A percentile compares a stretch with the other conserved stretches of the same genome.
These are phyloP conservation scores for Backusella tarrabulga DNA, from an alignment of 192 early-diverging fungal species.

Conservation along the genomic window DNA sequence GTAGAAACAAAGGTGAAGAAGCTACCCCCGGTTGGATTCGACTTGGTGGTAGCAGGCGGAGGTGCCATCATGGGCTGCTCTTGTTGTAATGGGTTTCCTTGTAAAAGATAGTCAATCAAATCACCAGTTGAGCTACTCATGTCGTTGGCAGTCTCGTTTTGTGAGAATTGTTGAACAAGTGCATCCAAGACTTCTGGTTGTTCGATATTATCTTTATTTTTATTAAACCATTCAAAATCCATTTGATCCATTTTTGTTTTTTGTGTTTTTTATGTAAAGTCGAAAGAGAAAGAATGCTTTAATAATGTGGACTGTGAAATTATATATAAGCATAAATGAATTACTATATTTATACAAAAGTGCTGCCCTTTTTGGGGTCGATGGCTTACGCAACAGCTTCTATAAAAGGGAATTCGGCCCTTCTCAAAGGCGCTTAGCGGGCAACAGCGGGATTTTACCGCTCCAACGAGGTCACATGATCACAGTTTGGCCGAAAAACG, in stretches of 20 bases:
- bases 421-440: too few species aligned
- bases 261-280: neutral
- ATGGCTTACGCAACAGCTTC: neutral
- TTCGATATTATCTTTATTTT: constrained; percentile 6
- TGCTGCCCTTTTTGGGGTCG: neutral
- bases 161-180: neutral
- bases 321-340: neutral
- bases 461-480: neutral
- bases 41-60: neutral
- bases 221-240: constrained; percentile 7
- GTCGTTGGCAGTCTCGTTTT: neutral
- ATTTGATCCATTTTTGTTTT: neutral
- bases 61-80: neutral
- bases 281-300: neutral
- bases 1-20: neutral
- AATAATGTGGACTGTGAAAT: neutral
- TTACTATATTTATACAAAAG: neutral
- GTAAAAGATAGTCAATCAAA: constrained; percentile 1
- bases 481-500: neutral
- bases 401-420: neutral
- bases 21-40: neutral
- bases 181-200: neutral
- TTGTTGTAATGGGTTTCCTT: neutral
- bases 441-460: too few species aligned
- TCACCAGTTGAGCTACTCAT: neutral